Percentiles rank a stretch among this genome's conserved stretches.
These are phyloP conservation scores for Crithidia thermophila DNA, from an alignment of 208 protist genomes.

Conservation along the genomic window DNA sequence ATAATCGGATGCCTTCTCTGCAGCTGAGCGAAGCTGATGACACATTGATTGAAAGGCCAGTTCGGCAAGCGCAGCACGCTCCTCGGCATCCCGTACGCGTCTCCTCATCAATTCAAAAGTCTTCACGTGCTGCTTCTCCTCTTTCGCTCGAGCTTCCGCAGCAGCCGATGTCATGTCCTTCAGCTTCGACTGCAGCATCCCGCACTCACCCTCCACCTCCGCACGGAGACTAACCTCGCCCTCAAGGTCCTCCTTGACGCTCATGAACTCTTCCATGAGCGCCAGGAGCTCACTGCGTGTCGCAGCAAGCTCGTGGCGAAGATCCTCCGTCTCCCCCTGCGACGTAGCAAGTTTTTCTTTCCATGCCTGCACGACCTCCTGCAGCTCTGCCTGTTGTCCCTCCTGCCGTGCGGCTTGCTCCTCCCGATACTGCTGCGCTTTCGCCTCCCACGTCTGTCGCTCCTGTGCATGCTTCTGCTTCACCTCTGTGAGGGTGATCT, in stretches of 20 bases:
- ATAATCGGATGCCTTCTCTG: too few relatives aligned
- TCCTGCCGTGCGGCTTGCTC: slow-evolving; percentile 1
- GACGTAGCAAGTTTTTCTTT: neutral
- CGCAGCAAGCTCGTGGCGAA: neutral
- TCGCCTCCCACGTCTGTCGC: neutral
- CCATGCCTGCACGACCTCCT: neutral
- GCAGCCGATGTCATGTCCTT: neutral
- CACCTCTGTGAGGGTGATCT: neutral
- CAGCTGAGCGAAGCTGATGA: slow-evolving; percentile 7
- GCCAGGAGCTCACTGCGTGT: slow-evolving; percentile 1
- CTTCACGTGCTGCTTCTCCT: neutral
- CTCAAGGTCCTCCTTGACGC: neutral
- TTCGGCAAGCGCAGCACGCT: slow-evolving; percentile 20
- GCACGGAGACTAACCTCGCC: neutral
- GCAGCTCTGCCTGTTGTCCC: neutral
- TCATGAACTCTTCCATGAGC: slow-evolving; percentile 1
- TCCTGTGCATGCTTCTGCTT: slow-evolving; percentile 12
- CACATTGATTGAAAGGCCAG: slow-evolving; percentile 21
- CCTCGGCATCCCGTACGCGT: slow-evolving; percentile 13
- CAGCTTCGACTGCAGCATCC: slow-evolving; percentile 4
- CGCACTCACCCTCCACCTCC: slow-evolving; percentile 2
- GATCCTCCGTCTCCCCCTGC: neutral
- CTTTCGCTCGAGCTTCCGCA: neutral
- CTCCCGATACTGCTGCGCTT: slow-evolving; percentile 4
- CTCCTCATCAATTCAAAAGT: neutral